These are phyloP conservation scores for Boletus barrowsii DNA, from an alignment of 768 basidiomycete species.

Conservation along the genomic window DNA sequence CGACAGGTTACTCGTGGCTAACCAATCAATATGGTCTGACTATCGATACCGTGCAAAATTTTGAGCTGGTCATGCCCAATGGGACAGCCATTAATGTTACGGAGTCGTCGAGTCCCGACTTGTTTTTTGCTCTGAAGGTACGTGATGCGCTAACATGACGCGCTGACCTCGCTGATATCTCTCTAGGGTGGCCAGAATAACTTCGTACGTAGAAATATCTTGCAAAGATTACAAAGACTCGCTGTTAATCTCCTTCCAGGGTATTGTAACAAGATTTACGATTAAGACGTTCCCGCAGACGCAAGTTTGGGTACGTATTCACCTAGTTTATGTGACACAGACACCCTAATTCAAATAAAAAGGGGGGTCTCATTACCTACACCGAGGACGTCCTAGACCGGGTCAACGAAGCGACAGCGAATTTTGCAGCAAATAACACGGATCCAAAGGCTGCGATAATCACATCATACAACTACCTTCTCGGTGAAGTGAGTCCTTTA, in stretches of 20 bases:
- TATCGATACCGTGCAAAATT: slow-evolving; percentile 51
- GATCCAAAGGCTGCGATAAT: slow-evolving; percentile 36
- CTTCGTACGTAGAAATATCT: slow-evolving; percentile 35
- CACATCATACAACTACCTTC: slow-evolving; percentile 37
- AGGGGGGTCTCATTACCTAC: slow-evolving; percentile 51
- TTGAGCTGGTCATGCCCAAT: slow-evolving; percentile 49
- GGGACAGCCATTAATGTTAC: slow-evolving; percentile 41
- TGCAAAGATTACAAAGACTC: background rate
- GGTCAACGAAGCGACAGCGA: slow-evolving; percentile 17
- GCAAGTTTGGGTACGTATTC: slow-evolving; percentile 53
- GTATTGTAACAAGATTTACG: slow-evolving; percentile 59
- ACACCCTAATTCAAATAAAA: background rate
- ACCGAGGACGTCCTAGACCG: slow-evolving; percentile 4
- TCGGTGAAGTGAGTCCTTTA: background rate
- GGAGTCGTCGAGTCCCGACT: slow-evolving; percentile 32
- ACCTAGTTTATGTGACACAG: background rate
- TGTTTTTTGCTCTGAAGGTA: slow-evolving; percentile 48
- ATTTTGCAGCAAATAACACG: slow-evolving; percentile 15
- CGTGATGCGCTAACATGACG: background rate
- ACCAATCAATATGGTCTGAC: slow-evolving; percentile 62
- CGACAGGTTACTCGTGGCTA: slow-evolving; percentile 38
- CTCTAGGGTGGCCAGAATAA: slow-evolving; percentile 61
- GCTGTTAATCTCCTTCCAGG: slow-evolving; percentile 28
- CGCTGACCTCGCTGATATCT: background rate
- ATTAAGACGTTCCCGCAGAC: slow-evolving; percentile 52